Evolutionary conservation across 2,329 filamentous ascomycete genomes (phyloP), one percentile per base, ranked within the genome.

Genomic region (Colletotrichum nymphaeae): DNA sequence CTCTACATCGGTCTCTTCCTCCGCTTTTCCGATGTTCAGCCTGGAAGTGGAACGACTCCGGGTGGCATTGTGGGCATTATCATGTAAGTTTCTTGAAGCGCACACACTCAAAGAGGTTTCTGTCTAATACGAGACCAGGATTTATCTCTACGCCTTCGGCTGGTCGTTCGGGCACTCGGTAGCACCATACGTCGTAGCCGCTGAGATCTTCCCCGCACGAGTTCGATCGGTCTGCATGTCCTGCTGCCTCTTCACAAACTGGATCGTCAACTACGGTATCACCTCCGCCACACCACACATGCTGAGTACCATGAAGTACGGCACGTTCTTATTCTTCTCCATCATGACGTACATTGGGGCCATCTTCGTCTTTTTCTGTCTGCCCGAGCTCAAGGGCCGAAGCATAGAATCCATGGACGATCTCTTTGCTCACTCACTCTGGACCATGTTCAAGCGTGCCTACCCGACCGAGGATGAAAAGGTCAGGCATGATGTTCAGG

Each of bases 311-410:
- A 74, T 75, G 70, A 65, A 71, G 22, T 63, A 75, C 46, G 68
- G 63, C 32, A 72, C 71, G 14, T 76, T 76, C 46, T 53, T 75
- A 2, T 69, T 75, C 67, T 76, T 75, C 9, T 64, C 57, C 32
- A 24, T 63, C 11, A 57, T 69, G 57, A 71, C 73, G 5, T 73
- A 71, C 56, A 46, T 67, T 2, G 67, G 68, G 16, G 62, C 24
- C 22, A 77, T 84, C 67, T 87, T 84, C 68, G 81, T 85, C 7
- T 88, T 81, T 76, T 86, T 87, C 78, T 84, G 85, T 67, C 78
- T 88, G 32, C 86, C 87, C 1, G 86, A 88, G 78, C 86, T 86
- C 19, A 88, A 88, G 75, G 86, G 86, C 64, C 79, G 86, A 26
- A 83, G 83, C 16, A 82, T 88, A 19, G 87, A 89, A 75, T 84